Conservation (phyloP, 345 rosid species). For the Gossypium arboreum region DNA sequence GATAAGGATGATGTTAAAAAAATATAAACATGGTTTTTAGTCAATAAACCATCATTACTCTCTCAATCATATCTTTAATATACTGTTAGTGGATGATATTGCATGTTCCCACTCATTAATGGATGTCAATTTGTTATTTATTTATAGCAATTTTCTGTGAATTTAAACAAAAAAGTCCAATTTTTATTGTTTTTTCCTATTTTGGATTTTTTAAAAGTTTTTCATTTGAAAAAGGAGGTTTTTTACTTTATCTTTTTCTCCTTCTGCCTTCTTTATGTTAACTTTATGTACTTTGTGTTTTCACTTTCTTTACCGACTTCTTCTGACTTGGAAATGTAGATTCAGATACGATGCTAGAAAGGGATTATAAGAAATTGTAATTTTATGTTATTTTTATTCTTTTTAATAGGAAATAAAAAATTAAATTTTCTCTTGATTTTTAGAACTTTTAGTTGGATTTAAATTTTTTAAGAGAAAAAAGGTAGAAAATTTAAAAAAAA, state of each 20-base stretch:
- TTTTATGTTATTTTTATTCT: fast-evolving
- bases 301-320: too few species aligned
- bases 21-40: neutral
- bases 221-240: too few species aligned
- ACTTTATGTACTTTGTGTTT: too few species aligned
- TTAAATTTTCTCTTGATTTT: too few species aligned
- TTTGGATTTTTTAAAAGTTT: too few species aligned
- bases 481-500: fast-evolving
- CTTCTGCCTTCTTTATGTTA: too few species aligned
- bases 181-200: too few species aligned
- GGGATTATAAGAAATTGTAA: fast-evolving
- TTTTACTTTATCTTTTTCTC: too few species aligned
- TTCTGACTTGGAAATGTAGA: too few species aligned
- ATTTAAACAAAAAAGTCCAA: neutral
- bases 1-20: neutral
- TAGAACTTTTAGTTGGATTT: too few species aligned
- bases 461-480: too few species aligned
- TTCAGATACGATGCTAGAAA: too few species aligned
- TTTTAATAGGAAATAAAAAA: fast-evolving
- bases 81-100: neutral
- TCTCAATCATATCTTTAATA: neutral
- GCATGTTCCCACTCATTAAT: neutral
- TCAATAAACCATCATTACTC: neutral
- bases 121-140: neutral
- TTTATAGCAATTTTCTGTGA: neutral